phyloP scores from a whole-genome alignment of 1,284 basidiomycete genomes.

The Apiotrichum gamsii region DNA sequence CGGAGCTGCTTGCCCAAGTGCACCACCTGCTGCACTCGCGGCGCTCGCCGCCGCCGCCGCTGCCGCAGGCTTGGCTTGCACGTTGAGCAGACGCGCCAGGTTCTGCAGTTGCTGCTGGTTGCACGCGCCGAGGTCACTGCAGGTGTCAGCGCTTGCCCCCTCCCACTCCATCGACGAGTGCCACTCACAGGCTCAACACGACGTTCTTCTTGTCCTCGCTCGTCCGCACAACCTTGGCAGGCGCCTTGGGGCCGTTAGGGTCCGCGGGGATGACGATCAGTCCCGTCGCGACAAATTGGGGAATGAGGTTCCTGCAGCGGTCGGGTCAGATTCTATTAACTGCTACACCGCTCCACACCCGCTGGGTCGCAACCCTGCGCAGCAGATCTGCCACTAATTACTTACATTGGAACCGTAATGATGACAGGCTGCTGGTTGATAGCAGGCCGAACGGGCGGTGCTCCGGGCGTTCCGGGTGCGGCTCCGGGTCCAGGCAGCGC shows the following conservation, averaged over 20 bases:
- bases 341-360: too few species aligned
- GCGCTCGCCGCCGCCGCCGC: neutral
- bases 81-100: constrained; percentile 32
- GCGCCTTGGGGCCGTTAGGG: constrained; percentile 22
- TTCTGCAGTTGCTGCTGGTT: constrained; percentile 27
- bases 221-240: constrained; percentile 26
- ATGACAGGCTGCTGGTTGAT: constrained; percentile 8
- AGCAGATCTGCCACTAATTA: neutral
- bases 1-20: too few species aligned
- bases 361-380: too few species aligned
- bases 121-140: constrained; percentile 24
- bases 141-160: neutral
- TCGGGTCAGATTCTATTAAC: too few species aligned
- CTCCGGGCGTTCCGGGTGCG: neutral
- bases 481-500: too few species aligned
- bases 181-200: constrained; percentile 31
- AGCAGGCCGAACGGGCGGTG: too few species aligned
- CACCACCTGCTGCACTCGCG: neutral
- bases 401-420: constrained; percentile 18
- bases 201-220: constrained; percentile 33
- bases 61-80: constrained; percentile 16
- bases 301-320: constrained; percentile 4
- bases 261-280: constrained; percentile 20
- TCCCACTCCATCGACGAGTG: too few species aligned
- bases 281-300: constrained; percentile 10